Conservation (phyloP, 1,284 basidiomycete species). For the Puccinia coronata region DNA sequence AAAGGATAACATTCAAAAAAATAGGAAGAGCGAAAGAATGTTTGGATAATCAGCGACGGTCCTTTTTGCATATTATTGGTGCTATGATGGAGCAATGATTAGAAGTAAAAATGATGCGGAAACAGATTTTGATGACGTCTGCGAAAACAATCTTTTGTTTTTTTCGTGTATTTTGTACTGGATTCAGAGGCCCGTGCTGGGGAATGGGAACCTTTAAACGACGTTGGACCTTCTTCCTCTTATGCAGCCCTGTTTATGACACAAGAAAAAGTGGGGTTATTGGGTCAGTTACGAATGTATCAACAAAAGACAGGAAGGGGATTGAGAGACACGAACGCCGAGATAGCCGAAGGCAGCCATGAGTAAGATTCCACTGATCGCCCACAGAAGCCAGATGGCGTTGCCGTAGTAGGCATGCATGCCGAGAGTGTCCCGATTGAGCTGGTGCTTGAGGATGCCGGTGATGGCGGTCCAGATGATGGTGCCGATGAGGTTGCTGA, state of each 20-base stretch:
- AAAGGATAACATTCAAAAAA: neutral
- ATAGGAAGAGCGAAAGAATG: neutral
- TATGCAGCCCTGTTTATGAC: neutral
- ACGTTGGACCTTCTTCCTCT: neutral
- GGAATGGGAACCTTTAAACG: neutral
- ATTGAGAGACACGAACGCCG: constrained; percentile 6
- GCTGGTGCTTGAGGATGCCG: constrained; percentile 33
- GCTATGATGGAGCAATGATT: neutral
- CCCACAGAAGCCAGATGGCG: constrained; percentile 43
- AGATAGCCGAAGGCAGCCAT: constrained; percentile 15
- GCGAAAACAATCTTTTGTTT: neutral
- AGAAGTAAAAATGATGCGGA: neutral
- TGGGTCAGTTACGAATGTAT: neutral
- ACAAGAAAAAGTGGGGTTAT: neutral
- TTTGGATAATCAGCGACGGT: neutral
- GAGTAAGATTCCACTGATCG: constrained; percentile 15
- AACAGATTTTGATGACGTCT: too few species aligned
- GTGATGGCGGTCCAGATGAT: constrained; percentile 45
- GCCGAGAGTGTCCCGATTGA: neutral
- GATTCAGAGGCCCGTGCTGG: too few species aligned
- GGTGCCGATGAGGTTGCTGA: constrained; percentile 20
- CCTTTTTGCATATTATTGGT: neutral
- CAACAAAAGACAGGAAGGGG: neutral
- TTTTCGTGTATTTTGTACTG: neutral
- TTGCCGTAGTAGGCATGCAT: constrained; percentile 37